Base-by-base conservation (phyloP, 768 basidiomycete species). In the Plicaturopsis crispa region DNA sequence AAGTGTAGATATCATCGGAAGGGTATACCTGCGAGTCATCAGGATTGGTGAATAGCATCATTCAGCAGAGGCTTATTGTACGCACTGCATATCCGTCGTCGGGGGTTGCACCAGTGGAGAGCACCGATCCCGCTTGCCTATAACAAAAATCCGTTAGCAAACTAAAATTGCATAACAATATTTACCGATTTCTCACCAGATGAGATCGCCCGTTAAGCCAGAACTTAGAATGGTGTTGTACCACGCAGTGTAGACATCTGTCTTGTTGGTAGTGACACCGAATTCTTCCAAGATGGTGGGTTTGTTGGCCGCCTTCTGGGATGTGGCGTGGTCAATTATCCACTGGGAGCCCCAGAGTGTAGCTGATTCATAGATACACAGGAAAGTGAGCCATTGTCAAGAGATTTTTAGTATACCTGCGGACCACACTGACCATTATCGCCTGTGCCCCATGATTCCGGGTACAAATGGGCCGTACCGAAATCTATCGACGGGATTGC, bases 241-340 rank as follows among this genome's bases (percentile, higher is more conserved):
- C 79, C 78, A 84, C 14, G 62, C 52, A 17, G 67, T 55, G 53
- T 82, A 83, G 12, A 66, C 68, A 0, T 62, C 52, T 1, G 62
- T 43, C 46, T 75, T 51, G 42, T 62, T 62, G 41, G 43, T 54
- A n/a, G n/a, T n/a, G 5, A 80, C 69, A 24, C 79, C 79, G 46
- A 78, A 82, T 45, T 82, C 81, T 50, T 83, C 80, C 31, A 79
- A 44, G 45, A 82, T 67, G 7, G 75, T 76, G 3, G 81, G 78
- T 55, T 84, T 83, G 48, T 70, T 67, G 30, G 55, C 60, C 3
- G 54, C 56, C 36, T 61, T 69, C 53, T 74, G 71, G 5, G 72
- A 65, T 0, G 65, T 52, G 12, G 69, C 68, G 53, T 83, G 80
- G 55, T 80, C 76, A 2, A 57, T 55, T 48, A 83, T 80, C 79